These are phyloP conservation scores for Aspergillus sp. DNA, from an alignment of 2,329 filamentous ascomycete genomes.

Conservation along the genomic window DNA sequence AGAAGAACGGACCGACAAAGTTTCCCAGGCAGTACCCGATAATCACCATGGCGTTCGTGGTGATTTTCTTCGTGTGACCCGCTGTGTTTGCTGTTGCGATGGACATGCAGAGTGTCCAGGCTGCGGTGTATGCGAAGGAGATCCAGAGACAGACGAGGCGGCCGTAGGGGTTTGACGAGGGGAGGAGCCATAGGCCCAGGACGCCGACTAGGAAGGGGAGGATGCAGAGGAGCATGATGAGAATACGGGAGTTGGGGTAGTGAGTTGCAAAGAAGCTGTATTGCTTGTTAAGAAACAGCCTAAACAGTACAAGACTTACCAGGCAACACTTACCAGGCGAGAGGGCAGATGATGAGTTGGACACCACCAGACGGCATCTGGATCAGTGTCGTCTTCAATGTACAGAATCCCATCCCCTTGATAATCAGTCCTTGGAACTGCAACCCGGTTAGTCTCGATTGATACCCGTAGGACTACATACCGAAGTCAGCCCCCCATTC, in stretches of 20 bases:
- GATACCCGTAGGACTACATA: constrained; percentile 20
- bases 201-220: constrained; percentile 23
- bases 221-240: constrained; percentile 21
- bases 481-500: constrained; percentile 53
- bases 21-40: not conserved
- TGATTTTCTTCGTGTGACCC: constrained; percentile 29
- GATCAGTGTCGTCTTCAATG: constrained; percentile 13
- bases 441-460: constrained; percentile 30
- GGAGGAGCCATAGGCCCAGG: constrained; percentile 20
- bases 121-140: constrained; percentile 30
- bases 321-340: not conserved
- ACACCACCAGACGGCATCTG: constrained; percentile 2
- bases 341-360: constrained; percentile 24
- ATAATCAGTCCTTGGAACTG: constrained; percentile 32
- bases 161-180: constrained; percentile 16
- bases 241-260: constrained; percentile 17
- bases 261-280: constrained; percentile 12
- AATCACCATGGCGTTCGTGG: not conserved
- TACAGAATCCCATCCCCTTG: constrained; percentile 43
- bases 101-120: constrained; percentile 29
- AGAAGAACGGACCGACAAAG: not conserved
- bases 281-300: too few relatives aligned
- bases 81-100: constrained; percentile 30
- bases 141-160: constrained; percentile 26
- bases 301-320: too few relatives aligned